phyloP scores from a whole-genome alignment of 495 filamentous ascomycete species.

The Xanthoparmelia taractica region DNA sequence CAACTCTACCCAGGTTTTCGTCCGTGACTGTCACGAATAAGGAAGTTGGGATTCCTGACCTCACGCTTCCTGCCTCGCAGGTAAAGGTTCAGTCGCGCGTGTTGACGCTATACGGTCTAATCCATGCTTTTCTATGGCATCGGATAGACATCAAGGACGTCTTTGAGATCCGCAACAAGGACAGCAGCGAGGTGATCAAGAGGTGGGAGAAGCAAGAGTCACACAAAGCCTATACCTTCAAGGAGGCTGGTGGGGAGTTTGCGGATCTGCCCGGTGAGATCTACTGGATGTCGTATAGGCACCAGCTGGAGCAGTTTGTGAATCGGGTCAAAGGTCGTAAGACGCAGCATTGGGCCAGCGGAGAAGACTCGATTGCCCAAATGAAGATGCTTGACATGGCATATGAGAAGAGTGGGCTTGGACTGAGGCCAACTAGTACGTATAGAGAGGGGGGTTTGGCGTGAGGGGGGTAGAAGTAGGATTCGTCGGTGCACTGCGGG shows the following conservation, averaged over 20 bases:
- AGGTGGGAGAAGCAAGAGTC: too few relatives aligned
- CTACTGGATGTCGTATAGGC: slow-evolving; percentile 46
- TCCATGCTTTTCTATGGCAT: slow-evolving; percentile 44
- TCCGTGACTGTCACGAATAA: slow-evolving; percentile 25
- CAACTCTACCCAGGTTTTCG: slow-evolving; percentile 20
- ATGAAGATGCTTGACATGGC: slow-evolving; percentile 48
- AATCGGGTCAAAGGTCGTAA: slow-evolving; percentile 41
- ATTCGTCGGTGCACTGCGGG: too few relatives aligned
- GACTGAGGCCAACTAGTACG: slow-evolving; percentile 28
- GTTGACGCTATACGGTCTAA: slow-evolving; percentile 38
- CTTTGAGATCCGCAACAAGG: too few relatives aligned
- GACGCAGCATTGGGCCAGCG: slow-evolving; percentile 42
- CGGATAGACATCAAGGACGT: slow-evolving; percentile 44
- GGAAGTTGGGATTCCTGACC: slow-evolving; percentile 26
- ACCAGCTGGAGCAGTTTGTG: slow-evolving; percentile 52
- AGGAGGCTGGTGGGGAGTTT: too few relatives aligned
- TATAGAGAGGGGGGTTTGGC: too few relatives aligned
- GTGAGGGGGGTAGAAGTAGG: too few relatives aligned
- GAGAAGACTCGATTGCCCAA: slow-evolving; percentile 44
- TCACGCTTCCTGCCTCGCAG: slow-evolving; percentile 26
- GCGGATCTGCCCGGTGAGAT: too few relatives aligned
- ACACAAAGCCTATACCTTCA: too few relatives aligned
- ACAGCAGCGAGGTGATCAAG: too few relatives aligned
- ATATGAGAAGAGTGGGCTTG: slow-evolving; percentile 43
- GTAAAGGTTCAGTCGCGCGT: too few relatives aligned